These are phyloP conservation scores for Ilex paraguariensis DNA, from an alignment of 305 asterid genomes.

Conservation along the genomic window DNA sequence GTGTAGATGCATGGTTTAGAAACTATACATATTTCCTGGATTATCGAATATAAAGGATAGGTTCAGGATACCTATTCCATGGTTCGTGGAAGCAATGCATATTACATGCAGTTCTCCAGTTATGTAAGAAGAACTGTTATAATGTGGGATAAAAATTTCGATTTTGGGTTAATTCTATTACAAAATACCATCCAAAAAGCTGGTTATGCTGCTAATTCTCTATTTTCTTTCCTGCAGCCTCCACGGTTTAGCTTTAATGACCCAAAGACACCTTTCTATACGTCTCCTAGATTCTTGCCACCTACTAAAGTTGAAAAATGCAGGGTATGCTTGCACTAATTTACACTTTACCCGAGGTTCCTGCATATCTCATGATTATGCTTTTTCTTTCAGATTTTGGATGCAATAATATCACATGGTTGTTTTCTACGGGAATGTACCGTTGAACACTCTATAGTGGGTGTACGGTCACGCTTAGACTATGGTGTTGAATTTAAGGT, in stretches of 20 bases:
- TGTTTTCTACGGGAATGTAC: slow-evolving; percentile 81
- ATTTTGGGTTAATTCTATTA: too few species aligned
- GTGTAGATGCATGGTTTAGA: too few species aligned
- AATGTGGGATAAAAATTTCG: too few species aligned
- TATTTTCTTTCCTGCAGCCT: slow-evolving; percentile 42
- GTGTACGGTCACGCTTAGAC: slow-evolving; percentile 78
- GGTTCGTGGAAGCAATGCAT: too few species aligned
- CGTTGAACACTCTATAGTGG: slow-evolving; percentile 82
- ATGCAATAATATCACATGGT: slow-evolving; percentile 91
- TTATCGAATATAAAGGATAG: too few species aligned
- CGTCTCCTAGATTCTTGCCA: slow-evolving; percentile 92
- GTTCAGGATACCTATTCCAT: too few species aligned
- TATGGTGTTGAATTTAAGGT: slow-evolving; percentile 80
- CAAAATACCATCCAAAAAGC: too few species aligned
- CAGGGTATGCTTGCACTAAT: slow-evolving; percentile 48
- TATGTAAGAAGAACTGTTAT: background rate
- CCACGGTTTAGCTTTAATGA: slow-evolving; percentile 80
- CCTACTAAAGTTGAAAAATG: slow-evolving; percentile 93
- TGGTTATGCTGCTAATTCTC: background rate
- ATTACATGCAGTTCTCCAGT: too few species aligned
- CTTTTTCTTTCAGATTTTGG: slow-evolving; percentile 59
- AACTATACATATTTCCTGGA: too few species aligned
- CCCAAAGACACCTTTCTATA: slow-evolving; percentile 89
- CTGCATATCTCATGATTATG: slow-evolving; percentile 16
- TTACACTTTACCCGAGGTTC: slow-evolving; percentile 11